A percentile compares a stretch with the other conserved stretches of the same genome.
phyloP scores from a whole-genome alignment of 2,329 filamentous ascomycete genomes.

The Grosmannia penicillata region DNA sequence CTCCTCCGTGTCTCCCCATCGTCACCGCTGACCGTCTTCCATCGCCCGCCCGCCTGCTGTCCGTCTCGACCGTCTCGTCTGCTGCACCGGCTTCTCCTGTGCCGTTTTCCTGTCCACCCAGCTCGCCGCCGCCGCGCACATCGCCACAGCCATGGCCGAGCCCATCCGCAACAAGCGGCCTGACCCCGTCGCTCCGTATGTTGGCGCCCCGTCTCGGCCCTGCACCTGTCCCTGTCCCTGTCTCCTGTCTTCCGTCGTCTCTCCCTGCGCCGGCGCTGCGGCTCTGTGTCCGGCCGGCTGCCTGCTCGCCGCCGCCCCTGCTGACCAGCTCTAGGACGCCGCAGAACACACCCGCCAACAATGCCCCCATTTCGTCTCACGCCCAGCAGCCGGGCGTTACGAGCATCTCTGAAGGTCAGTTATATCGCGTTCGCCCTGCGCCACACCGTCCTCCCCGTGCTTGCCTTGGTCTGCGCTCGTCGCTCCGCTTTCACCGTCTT shows the following conservation, averaged over 20 bases:
- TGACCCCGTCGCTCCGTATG: conserved; percentile 45
- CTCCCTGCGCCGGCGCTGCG: background rate
- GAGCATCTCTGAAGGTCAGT: conserved; percentile 93
- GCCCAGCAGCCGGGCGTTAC: conserved; percentile 87
- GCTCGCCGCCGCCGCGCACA: conserved; percentile 10
- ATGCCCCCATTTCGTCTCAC: conserved; percentile 93
- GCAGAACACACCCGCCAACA: conserved; percentile 92
- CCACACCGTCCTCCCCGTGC: too few relatives aligned
- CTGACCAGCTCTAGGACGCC: conserved; percentile 55
- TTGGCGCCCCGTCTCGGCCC: too few relatives aligned
- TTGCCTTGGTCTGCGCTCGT: too few relatives aligned
- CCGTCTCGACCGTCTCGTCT: background rate
- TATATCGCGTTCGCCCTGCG: too few relatives aligned
- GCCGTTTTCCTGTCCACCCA: conserved; percentile 8
- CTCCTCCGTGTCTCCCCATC: background rate
- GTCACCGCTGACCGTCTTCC: background rate
- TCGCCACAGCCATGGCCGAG: conserved; percentile 34
- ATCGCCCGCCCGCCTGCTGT: background rate
- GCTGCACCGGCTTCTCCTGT: background rate
- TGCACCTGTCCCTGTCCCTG: conserved; percentile 5
- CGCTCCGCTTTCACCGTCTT: too few relatives aligned
- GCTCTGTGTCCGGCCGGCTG: conserved; percentile 1
- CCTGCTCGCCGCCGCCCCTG: background rate
- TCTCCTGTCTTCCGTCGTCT: background rate
- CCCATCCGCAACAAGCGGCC: conserved; percentile 49